Evolutionary conservation across 768 basidiomycete species (phyloP).

Genomic region (Coprinopsis strossmayeri): DNA sequence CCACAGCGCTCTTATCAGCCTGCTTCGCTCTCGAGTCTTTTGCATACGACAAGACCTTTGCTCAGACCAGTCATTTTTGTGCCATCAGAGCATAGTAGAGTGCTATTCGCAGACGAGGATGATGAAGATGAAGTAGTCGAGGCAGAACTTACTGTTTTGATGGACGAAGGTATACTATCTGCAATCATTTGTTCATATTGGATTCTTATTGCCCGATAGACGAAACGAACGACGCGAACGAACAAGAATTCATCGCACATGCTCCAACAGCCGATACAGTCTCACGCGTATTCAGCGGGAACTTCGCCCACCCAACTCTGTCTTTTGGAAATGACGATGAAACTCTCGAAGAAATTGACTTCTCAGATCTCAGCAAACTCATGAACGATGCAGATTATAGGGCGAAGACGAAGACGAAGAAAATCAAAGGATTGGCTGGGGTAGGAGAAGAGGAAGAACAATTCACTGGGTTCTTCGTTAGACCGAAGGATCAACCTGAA

Average conservation of each 20-base stretch:
- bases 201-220: not conserved
- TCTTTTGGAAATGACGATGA: conserved; percentile 29
- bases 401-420: conserved; percentile 12
- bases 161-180: not conserved
- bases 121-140: conserved; percentile 40
- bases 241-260: conserved; percentile 33
- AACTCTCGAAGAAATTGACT: conserved; percentile 61
- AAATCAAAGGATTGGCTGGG: conserved; percentile 9
- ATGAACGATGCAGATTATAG: conserved; percentile 26
- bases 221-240: conserved; percentile 33
- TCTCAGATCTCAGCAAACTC: conserved; percentile 50
- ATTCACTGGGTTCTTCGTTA: conserved; percentile 27
- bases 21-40: conserved; percentile 47
- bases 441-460: not conserved
- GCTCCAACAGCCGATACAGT: conserved; percentile 70
- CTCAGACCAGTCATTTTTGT: conserved; percentile 70
- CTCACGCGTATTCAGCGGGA: conserved; percentile 51
- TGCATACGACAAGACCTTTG: conserved; percentile 53
- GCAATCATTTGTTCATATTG: conserved; percentile 39
- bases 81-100: conserved; percentile 43
- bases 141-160: not conserved
- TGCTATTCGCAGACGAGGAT: conserved; percentile 47
- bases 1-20: conserved; percentile 16
- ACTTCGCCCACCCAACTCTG: conserved; percentile 12
- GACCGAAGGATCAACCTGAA: conserved; percentile 14